Percentiles rank a stretch among this genome's conserved stretches.
These are phyloP conservation scores for Ophiostoma himal-ulmi DNA, from an alignment of 2,329 filamentous ascomycete genomes.

Conservation along the genomic window DNA sequence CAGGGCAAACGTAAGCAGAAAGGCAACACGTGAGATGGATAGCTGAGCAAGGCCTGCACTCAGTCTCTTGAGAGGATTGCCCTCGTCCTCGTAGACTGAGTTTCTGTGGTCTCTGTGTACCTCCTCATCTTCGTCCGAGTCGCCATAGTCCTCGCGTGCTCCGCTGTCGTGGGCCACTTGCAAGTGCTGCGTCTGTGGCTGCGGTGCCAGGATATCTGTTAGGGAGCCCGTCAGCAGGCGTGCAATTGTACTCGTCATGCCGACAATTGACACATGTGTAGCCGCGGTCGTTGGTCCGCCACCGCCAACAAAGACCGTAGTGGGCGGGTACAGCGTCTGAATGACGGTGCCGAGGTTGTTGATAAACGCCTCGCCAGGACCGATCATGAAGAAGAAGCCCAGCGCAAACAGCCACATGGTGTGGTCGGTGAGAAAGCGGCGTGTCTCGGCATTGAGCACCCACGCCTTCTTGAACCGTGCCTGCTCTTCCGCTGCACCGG, in stretches of 20 bases:
- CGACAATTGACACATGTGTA: conserved; percentile 90
- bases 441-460: conserved; percentile 86
- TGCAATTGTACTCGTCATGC: conserved; percentile 81
- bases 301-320: neutral
- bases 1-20: conserved; percentile 69
- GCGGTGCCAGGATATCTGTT: conserved; percentile 77
- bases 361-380: conserved; percentile 94
- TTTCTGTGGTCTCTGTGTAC: neutral
- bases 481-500: conserved; percentile 39
- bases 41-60: conserved; percentile 32
- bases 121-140: conserved; percentile 34
- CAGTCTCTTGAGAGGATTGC: neutral
- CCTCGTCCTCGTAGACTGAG: conserved; percentile 15
- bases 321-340: conserved; percentile 67
- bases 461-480: conserved; percentile 67
- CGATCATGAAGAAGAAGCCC: conserved; percentile 88
- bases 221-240: conserved; percentile 84
- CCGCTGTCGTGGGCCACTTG: conserved; percentile 37
- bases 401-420: conserved; percentile 95
- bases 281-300: conserved; percentile 55
- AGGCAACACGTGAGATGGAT: conserved; percentile 68
- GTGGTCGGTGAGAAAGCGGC: conserved; percentile 73
- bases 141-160: conserved; percentile 22
- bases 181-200: conserved; percentile 53
- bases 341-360: conserved; percentile 96